Evolutionary conservation across 768 basidiomycete genomes (phyloP).

Genomic region (Lactifluus piperatus): DNA sequence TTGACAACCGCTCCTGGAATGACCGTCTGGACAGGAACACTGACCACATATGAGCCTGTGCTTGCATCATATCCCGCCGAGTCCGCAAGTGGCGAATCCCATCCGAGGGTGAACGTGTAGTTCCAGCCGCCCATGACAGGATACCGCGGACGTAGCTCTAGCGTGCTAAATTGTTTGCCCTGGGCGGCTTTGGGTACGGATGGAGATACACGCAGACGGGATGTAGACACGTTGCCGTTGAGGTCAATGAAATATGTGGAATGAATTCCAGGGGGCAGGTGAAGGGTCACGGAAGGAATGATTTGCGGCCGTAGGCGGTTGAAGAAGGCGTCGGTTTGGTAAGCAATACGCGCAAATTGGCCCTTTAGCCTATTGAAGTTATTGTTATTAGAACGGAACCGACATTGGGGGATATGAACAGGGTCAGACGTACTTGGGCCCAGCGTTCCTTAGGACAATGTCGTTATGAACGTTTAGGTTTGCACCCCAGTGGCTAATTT

Average conservation of each 20-base stretch:
- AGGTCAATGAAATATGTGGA: slow-evolving; percentile 85
- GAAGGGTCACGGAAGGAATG: slow-evolving; percentile 62
- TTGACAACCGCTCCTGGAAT: slow-evolving; percentile 76
- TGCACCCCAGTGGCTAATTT: slow-evolving; percentile 96
- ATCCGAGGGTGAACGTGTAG: slow-evolving; percentile 90
- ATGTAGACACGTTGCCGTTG: slow-evolving; percentile 96
- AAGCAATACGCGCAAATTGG: slow-evolving; percentile 86
- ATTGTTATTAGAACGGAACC: slow-evolving; percentile 11
- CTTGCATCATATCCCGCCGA: slow-evolving; percentile 55
- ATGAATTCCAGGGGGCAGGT: slow-evolving; percentile 75
- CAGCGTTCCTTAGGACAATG: slow-evolving; percentile 78
- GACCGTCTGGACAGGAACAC: slow-evolving; percentile 79
- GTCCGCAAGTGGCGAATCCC: slow-evolving; percentile 79
- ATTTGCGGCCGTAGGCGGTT: slow-evolving; percentile 60
- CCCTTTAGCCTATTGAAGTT: slow-evolving; percentile 67
- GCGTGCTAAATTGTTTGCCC: slow-evolving; percentile 47
- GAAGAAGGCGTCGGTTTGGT: slow-evolving; percentile 70
- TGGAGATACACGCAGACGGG: slow-evolving; percentile 64
- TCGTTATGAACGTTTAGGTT: slow-evolving; percentile 92
- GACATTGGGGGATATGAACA: background rate
- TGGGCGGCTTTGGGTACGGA: slow-evolving; percentile 50
- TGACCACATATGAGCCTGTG: slow-evolving; percentile 60
- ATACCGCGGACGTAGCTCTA: slow-evolving; percentile 85
- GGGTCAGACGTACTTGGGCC: slow-evolving; percentile 61
- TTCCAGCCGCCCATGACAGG: slow-evolving; percentile 97